phyloP scores from a whole-genome alignment of 1,284 basidiomycete species.

The Dichomitus squalens region DNA sequence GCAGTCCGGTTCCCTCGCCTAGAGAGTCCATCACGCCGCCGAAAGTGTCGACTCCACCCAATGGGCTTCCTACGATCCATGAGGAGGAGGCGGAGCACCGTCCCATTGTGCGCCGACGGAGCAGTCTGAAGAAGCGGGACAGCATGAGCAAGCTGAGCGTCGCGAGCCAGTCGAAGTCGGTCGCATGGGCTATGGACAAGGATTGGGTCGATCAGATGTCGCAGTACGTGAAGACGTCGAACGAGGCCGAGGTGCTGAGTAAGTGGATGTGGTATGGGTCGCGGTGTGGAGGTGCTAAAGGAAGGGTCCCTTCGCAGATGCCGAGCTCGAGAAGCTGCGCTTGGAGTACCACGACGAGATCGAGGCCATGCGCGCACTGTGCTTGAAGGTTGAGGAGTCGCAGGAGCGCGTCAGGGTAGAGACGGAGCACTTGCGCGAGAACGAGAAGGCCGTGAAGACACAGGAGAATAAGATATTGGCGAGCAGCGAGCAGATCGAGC shows the following conservation, averaged over 20 bases:
- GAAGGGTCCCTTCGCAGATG: slow-evolving; percentile 35
- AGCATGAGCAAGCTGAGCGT: slow-evolving; percentile 49
- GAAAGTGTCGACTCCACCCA: slow-evolving; percentile 26
- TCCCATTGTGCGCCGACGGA: slow-evolving; percentile 51
- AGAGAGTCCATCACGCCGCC: slow-evolving; percentile 19
- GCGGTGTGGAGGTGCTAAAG: not conserved
- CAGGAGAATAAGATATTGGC: slow-evolving; percentile 55
- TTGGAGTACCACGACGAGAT: slow-evolving; percentile 62
- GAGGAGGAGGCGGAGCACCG: slow-evolving; percentile 28
- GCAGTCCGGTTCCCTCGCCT: slow-evolving; percentile 15
- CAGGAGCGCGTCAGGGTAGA: slow-evolving; percentile 55
- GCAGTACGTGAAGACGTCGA: slow-evolving; percentile 54
- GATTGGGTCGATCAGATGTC: slow-evolving; percentile 58
- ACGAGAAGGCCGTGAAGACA: slow-evolving; percentile 51
- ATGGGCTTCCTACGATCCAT: slow-evolving; percentile 35
- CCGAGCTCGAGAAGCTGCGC: slow-evolving; percentile 59
- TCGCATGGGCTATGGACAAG: slow-evolving; percentile 72
- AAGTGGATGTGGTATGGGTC: slow-evolving; percentile 24
- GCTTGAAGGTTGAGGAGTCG: slow-evolving; percentile 55
- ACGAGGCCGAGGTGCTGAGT: slow-evolving; percentile 60
- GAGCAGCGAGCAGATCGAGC: slow-evolving; percentile 57
- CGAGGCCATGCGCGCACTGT: slow-evolving; percentile 54
- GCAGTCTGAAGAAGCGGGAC: slow-evolving; percentile 59
- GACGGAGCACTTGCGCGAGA: slow-evolving; percentile 53
- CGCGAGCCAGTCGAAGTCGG: slow-evolving; percentile 61